Percentiles rank a stretch among this genome's conserved stretches.
Evolutionary conservation across 805 yeast species (phyloP).

Genomic region (Diddensiella santjacobensis): DNA sequence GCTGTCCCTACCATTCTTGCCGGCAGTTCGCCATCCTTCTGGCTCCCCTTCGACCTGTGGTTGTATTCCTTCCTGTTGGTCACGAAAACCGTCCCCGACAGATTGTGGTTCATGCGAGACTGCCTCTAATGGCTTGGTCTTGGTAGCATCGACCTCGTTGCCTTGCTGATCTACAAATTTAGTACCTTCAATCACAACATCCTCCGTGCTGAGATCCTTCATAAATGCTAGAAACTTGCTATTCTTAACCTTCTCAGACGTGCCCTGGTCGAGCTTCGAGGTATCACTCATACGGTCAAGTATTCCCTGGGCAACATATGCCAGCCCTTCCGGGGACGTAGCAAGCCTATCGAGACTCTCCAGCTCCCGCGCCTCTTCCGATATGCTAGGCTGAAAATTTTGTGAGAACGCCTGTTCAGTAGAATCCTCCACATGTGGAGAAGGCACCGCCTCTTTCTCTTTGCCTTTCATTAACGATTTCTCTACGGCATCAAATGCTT

Average conservation of each 20-base stretch:
- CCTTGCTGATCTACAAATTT: constrained; percentile 25
- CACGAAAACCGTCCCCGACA: background rate
- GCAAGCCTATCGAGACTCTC: background rate
- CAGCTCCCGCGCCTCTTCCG: background rate
- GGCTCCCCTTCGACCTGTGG: constrained; percentile 2
- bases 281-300: constrained; percentile 11
- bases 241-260: constrained; percentile 23
- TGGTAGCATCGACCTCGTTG: constrained; percentile 15
- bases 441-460: too few species aligned
- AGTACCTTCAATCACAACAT: constrained; percentile 24
- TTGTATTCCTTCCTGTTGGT: constrained; percentile 1
- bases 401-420: background rate
- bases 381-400: background rate
- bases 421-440: background rate
- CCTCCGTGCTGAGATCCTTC: constrained; percentile 25
- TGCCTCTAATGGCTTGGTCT: too few species aligned
- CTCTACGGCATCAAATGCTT: constrained; percentile 26
- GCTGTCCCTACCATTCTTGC: background rate
- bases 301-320: constrained; percentile 24
- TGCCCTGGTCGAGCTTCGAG: background rate
- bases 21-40: background rate
- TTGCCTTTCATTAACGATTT: constrained; percentile 7
- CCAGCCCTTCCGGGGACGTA: constrained; percentile 16
- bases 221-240: constrained; percentile 28
- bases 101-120: constrained; percentile 1